Percentiles rank a stretch among this genome's conserved stretches.
phyloP scores from a whole-genome alignment of 2,329 filamentous ascomycete species.

The Colletotrichum orbiculare region DNA sequence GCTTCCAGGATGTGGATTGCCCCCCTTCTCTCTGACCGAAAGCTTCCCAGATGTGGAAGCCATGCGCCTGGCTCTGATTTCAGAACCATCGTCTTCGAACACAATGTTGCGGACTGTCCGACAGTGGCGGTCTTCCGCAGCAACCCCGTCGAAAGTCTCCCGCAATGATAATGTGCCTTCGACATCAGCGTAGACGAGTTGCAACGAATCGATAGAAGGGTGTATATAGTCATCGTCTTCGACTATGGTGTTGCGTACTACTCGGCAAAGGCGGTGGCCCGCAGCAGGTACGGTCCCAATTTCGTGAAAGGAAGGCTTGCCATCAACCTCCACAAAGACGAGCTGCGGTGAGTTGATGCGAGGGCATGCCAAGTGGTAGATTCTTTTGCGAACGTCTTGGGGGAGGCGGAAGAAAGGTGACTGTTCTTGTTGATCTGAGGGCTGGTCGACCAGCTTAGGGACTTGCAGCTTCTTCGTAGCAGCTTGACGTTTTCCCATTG shows the following conservation, averaged over 20 bases:
- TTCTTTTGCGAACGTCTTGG: constrained; percentile 8
- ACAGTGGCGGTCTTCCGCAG: background rate
- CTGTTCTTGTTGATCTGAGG: constrained; percentile 8
- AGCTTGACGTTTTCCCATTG: background rate
- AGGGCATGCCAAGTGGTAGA: constrained; percentile 20
- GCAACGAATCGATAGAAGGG: constrained; percentile 10
- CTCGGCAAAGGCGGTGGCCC: background rate
- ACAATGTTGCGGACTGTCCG: background rate
- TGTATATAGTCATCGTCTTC: constrained; percentile 4
- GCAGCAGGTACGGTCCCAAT: background rate
- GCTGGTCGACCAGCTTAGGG: background rate
- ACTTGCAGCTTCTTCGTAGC: no score
- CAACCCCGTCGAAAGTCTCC: background rate
- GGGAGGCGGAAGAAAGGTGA: constrained; percentile 19
- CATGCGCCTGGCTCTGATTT: constrained; percentile 6
- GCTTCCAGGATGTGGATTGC: no score
- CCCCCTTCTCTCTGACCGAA: no score
- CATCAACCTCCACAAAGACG: constrained; percentile 6
- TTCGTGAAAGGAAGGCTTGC: background rate
- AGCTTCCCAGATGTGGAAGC: background rate
- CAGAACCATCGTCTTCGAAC: constrained; percentile 7
- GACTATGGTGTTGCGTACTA: background rate
- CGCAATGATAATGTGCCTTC: background rate
- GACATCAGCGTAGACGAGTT: constrained; percentile 8
- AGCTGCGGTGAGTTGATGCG: constrained; percentile 14